These are phyloP conservation scores for Wickerhamiella alocasiicola DNA, from an alignment of 805 yeast species.

Conservation along the genomic window DNA sequence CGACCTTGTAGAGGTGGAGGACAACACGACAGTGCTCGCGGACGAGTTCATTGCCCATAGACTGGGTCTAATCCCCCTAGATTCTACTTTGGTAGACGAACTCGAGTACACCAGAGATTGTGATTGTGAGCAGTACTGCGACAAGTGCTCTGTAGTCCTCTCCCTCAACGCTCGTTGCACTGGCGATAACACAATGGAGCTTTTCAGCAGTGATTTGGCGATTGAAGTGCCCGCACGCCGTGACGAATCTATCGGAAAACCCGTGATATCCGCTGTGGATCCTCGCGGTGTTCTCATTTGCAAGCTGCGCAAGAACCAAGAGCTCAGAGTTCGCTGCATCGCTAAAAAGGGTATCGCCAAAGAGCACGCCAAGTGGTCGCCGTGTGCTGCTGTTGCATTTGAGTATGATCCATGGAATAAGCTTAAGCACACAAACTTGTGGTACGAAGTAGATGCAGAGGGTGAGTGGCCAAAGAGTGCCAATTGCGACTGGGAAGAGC, in stretches of 20 bases:
- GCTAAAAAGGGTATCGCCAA: conserved; percentile 96
- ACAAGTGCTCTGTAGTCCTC: conserved; percentile 81
- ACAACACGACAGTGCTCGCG: conserved; percentile 86
- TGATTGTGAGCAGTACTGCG: conserved; percentile 96
- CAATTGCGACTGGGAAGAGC: conserved; percentile 93
- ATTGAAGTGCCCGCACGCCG: conserved; percentile 32
- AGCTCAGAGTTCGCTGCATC: conserved; percentile 73
- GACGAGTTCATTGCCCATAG: conserved; percentile 95
- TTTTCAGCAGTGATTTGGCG: conserved; percentile 71
- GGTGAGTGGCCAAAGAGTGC: conserved; percentile 87
- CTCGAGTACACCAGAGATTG: conserved; percentile 88
- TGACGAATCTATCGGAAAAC: conserved; percentile 52
- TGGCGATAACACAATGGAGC: conserved; percentile 74
- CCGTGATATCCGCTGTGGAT: conserved; percentile 67
- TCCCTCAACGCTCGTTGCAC: conserved; percentile 82
- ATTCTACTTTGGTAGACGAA: conserved; percentile 70
- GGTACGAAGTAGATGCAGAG: conserved; percentile 86
- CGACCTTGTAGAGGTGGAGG: conserved; percentile 87
- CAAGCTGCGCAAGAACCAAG: conserved; percentile 86
- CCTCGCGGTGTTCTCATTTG: conserved; percentile 82
- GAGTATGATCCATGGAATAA: conserved; percentile 99
- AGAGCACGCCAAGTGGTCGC: conserved; percentile 98
- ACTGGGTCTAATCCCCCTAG: conserved; percentile 81
- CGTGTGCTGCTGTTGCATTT: conserved; percentile 88
- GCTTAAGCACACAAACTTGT: conserved; percentile 84